Evolutionary conservation across 306 rosid genomes (phyloP).

Genomic region (Spatholobus suberectus): DNA sequence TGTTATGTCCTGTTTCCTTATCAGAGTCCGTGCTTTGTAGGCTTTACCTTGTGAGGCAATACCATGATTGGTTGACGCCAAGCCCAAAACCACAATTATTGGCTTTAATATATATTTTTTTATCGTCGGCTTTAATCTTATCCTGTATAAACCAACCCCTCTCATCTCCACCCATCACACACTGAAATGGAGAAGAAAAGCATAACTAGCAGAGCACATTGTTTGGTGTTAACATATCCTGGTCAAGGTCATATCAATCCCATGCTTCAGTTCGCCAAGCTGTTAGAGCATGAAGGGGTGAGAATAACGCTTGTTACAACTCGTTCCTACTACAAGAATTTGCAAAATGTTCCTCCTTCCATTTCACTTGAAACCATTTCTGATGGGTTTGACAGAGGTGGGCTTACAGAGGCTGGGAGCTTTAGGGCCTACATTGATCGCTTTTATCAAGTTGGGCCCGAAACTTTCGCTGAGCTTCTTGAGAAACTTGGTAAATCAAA

Average conservation of each 20-base stretch:
- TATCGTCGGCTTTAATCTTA: too few species aligned
- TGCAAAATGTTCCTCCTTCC: background rate
- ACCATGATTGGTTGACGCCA: too few species aligned
- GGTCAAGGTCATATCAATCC: conserved; percentile 52
- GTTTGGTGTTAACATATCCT: conserved; percentile 40
- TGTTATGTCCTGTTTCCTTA: too few species aligned
- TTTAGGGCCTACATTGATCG: background rate
- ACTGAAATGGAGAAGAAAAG: background rate
- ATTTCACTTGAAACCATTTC: conserved; percentile 50
- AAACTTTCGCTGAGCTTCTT: conserved; percentile 30
- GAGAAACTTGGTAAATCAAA: conserved; percentile 9
- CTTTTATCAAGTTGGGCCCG: conserved; percentile 36
- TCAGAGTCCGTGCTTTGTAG: too few species aligned
- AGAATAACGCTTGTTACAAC: conserved; percentile 47
- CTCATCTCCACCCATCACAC: background rate
- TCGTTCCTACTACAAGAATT: background rate
- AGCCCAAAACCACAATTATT: too few species aligned
- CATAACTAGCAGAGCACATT: background rate
- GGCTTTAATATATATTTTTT: too few species aligned
- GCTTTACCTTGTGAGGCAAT: too few species aligned
- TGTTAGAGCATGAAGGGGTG: conserved; percentile 30
- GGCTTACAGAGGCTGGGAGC: background rate
- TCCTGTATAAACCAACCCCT: too few species aligned
- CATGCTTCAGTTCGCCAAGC: conserved; percentile 48
- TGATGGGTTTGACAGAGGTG: conserved; percentile 47